phyloP scores from a whole-genome alignment of 495 filamentous ascomycete genomes.

The Collariella sp. region DNA sequence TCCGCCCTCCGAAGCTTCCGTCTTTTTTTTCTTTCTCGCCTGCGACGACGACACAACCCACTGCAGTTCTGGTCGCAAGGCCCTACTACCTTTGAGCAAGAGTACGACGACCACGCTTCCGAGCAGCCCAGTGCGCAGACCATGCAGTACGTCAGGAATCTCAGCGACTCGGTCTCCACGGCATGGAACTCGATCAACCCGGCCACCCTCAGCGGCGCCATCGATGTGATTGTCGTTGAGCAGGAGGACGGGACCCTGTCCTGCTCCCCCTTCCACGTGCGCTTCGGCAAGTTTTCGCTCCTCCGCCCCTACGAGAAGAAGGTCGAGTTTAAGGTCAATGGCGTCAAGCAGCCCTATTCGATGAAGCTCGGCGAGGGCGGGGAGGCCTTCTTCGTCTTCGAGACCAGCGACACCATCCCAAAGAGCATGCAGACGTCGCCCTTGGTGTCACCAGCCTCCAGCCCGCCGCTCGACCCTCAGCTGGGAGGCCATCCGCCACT shows the following conservation, averaged over 20 bases:
- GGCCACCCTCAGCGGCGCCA: constrained; percentile 90
- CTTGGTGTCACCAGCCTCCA: constrained; percentile 74
- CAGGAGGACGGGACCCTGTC: constrained; percentile 81
- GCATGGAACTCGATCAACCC: constrained; percentile 99
- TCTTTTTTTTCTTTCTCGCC: background rate
- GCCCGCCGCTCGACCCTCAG: constrained; percentile 59
- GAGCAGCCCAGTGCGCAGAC: constrained; percentile 4
- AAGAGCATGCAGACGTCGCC: constrained; percentile 89
- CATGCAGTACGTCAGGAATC: constrained; percentile 98
- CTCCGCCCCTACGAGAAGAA: constrained; percentile 97
- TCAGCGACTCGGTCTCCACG: constrained; percentile 92
- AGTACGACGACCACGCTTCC: background rate
- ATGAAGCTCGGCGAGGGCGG: constrained; percentile 98
- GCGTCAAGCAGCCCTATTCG: constrained; percentile 78
- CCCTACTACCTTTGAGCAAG: background rate
- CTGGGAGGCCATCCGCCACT: constrained; percentile 46
- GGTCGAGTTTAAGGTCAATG: constrained; percentile 96
- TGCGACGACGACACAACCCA: background rate
- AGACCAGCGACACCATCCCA: constrained; percentile 82
- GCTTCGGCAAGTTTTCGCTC: constrained; percentile 96
- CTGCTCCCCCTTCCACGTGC: constrained; percentile 97
- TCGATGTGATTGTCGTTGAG: constrained; percentile 98
- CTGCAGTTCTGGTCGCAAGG: background rate
- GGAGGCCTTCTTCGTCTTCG: constrained; percentile 98
- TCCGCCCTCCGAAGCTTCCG: background rate